Percentiles rank a stretch among this genome's conserved stretches.
Evolutionary conservation across 2,329 filamentous ascomycete species (phyloP).

Genomic region (Penicillium freii): DNA sequence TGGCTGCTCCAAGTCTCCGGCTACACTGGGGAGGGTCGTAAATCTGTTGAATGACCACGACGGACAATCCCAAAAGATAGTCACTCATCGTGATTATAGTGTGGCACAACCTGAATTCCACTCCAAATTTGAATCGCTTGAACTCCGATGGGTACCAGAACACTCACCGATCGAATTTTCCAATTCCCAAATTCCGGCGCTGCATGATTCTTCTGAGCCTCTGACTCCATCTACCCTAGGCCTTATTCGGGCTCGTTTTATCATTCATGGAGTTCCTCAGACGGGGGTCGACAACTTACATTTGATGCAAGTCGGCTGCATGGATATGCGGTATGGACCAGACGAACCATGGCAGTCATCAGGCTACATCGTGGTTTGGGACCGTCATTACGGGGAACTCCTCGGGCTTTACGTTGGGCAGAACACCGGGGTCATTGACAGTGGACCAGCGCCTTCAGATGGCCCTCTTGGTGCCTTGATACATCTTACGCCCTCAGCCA

Average conservation of each 20-base stretch:
- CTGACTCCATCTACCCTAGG: conserved; percentile 31
- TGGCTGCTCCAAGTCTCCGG: conserved; percentile 33
- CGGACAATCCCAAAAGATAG: conserved; percentile 20
- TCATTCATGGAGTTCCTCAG: conserved; percentile 22
- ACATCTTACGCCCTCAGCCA: conserved; percentile 6
- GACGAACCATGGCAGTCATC: conserved; percentile 30
- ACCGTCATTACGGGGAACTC: conserved; percentile 32
- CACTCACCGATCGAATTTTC: conserved; percentile 36
- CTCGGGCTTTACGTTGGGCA: conserved; percentile 33
- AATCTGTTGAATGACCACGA: conserved; percentile 38
- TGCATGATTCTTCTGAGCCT: conserved; percentile 12
- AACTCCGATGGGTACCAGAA: conserved; percentile 36
- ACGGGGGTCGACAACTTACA: conserved; percentile 25
- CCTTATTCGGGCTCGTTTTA: conserved; percentile 30
- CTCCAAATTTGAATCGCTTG: conserved; percentile 4
- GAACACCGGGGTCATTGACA: conserved; percentile 22
- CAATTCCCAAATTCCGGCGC: conserved; percentile 11
- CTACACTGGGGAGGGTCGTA: conserved; percentile 28
- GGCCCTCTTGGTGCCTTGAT: conserved; percentile 21
- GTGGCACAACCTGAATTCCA: neutral
- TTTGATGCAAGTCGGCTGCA: conserved; percentile 39
- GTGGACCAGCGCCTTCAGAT: conserved; percentile 16
- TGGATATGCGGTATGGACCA: conserved; percentile 25
- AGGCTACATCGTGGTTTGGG: conserved; percentile 40
- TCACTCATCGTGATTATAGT: neutral